phyloP scores from a whole-genome alignment of 1,139 yeast genomes.

The Diutina scorzettiae region DNA sequence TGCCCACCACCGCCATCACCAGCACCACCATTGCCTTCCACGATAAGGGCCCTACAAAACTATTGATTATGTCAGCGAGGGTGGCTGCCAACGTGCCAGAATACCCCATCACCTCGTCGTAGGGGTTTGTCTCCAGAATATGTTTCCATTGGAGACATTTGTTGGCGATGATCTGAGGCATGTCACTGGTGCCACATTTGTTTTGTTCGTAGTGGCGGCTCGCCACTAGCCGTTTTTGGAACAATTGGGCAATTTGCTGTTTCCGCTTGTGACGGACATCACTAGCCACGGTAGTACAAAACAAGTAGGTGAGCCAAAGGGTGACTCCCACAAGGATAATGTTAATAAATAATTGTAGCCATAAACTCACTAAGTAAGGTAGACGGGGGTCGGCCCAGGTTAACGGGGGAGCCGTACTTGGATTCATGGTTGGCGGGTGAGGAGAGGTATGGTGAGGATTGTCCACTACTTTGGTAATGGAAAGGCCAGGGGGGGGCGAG shows the following conservation, averaged over 20 bases:
- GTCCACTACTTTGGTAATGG: background rate
- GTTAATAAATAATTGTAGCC: background rate
- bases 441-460: background rate
- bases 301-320: background rate
- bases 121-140: background rate
- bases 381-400: background rate
- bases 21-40: background rate
- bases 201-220: background rate
- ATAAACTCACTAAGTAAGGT: background rate
- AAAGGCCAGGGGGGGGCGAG: constrained; percentile 3
- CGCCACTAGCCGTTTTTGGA: background rate
- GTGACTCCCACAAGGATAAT: background rate
- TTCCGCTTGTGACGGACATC: constrained; percentile 2
- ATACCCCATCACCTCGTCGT: background rate
- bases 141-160: background rate
- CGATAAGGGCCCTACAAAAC: background rate
- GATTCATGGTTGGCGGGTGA: background rate
- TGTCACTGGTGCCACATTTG: background rate
- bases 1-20: background rate
- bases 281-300: background rate
- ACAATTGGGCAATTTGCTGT: constrained; percentile 2
- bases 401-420: background rate
- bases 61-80: background rate
- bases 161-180: background rate
- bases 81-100: constrained; percentile 1